Evolutionary conservation across 2,329 filamentous ascomycete species (phyloP).

Genomic region (Diaporthe vexans): DNA sequence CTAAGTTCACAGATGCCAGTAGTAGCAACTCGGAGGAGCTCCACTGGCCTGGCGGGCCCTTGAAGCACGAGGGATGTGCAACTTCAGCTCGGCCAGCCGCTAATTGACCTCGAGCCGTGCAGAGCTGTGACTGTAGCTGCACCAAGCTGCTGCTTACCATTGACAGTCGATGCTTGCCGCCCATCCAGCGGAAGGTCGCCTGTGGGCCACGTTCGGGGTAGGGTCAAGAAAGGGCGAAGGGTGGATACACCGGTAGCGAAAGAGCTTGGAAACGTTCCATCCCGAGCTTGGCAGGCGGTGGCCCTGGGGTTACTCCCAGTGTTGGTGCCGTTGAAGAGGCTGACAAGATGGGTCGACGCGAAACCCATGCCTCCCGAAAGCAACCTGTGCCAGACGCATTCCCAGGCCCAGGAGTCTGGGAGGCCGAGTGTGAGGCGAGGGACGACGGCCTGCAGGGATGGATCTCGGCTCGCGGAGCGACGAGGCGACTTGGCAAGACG

Average conservation of each 20-base stretch:
- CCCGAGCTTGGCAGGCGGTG: constrained; percentile 24
- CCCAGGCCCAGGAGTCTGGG: constrained; percentile 5
- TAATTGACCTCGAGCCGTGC: neutral
- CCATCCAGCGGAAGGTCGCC: neutral
- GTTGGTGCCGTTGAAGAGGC: neutral
- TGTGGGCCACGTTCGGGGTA: neutral
- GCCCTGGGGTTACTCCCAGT: neutral
- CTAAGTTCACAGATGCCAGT: neutral
- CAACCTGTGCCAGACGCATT: neutral
- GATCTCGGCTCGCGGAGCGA: constrained; percentile 13
- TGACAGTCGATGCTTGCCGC: neutral
- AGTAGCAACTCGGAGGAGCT: neutral
- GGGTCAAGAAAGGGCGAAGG: neutral
- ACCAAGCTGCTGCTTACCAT: neutral
- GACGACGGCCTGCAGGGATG: constrained; percentile 9
- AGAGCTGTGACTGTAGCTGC: neutral
- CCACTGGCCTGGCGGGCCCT: neutral
- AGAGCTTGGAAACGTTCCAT: constrained; percentile 9
- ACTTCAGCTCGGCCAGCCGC: neutral
- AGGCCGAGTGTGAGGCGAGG: neutral
- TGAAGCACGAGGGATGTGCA: neutral
- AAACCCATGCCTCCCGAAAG: constrained; percentile 3
- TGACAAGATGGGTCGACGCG: neutral
- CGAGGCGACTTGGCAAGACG: constrained; percentile 11
- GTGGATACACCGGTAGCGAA: constrained; percentile 5